These are phyloP conservation scores for Barnettozyma sp. DNA, from an alignment of 805 yeast species.

Conservation along the genomic window DNA sequence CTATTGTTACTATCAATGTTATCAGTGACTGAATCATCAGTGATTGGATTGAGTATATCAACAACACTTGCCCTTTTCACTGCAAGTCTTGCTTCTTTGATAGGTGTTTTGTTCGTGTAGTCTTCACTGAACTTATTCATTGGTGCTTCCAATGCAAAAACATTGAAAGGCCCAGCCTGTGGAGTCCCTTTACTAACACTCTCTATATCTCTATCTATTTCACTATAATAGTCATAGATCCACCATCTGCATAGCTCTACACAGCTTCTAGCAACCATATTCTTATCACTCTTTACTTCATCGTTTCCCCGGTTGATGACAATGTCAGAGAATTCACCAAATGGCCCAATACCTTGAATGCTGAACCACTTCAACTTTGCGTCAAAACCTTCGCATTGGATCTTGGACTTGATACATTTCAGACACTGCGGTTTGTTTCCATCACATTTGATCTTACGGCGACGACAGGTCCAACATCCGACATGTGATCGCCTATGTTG, in stretches of 20 bases:
- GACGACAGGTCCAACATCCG: conserved; percentile 86
- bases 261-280: too few species aligned
- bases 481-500: conserved; percentile 44
- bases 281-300: not conserved
- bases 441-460: conserved; percentile 81
- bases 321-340: conserved; percentile 28
- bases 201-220: conserved; percentile 63
- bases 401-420: conserved; percentile 57
- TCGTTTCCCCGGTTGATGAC: conserved; percentile 28
- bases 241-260: conserved; percentile 42
- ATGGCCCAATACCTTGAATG: conserved; percentile 38
- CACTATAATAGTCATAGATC: conserved; percentile 48
- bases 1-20: not conserved
- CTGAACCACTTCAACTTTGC: conserved; percentile 69
- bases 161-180: too few species aligned
- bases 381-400: conserved; percentile 75
- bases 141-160: too few species aligned
- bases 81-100: too few species aligned
- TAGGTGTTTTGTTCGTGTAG: too few species aligned
- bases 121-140: too few species aligned
- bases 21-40: too few species aligned
- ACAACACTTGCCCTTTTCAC: too few species aligned
- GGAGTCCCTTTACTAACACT: conserved; percentile 26
- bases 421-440: conserved; percentile 58
- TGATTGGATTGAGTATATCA: too few species aligned